Base-by-base conservation (phyloP, 805 yeast species). In the Nakazawaea ernobii region DNA sequence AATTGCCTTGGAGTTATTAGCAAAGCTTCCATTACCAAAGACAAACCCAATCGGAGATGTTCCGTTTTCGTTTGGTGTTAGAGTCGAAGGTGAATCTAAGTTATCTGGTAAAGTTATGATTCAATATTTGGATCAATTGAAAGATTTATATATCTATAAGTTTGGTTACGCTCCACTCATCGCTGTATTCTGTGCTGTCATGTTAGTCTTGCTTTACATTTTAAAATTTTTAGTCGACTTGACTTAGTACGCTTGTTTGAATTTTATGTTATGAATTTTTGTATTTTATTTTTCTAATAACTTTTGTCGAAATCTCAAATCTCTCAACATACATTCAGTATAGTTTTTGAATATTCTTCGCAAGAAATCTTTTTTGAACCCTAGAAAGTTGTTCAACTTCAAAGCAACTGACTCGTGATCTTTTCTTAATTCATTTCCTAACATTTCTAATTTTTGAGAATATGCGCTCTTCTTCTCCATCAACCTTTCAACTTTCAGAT, bases 331-430 rank as follows among this genome's bases (percentile, higher is more conserved):
- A 30, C 52, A 59, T 29, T 51, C 48, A 2, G 64, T 63, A 46
- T 58, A 69, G 32, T 61, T 63, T 45, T 61, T 66, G 33, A 79
- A 55, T 2, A 68, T 65, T 42, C 68, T 61, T 35, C 56, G 54
- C 36, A 76, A 50, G 49, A 76, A 69, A 1, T 61, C 60, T 2
- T 73, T 60, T 54, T 77, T 76, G 61, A 74, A 80, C 45, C 67
- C 69, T 53, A 84, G 63, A 50, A 77, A 82, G 43, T 74, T 77
- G 44, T 82, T 81, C 15, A 83, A 66, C 58, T 82, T 85, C 43
- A 78, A 73, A 0, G 91, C 90, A 3, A 84, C 53, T 1, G 61
- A 54, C 55, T 85, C 92, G 60, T 85, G 86, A n/a, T 66, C 72
- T 24, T 53, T 51, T 46, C 69, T 54, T 37, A 84, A 59, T 36